Base-by-base conservation (phyloP, 202 grass and related monocot species). In the Musa balbisiana region DNA sequence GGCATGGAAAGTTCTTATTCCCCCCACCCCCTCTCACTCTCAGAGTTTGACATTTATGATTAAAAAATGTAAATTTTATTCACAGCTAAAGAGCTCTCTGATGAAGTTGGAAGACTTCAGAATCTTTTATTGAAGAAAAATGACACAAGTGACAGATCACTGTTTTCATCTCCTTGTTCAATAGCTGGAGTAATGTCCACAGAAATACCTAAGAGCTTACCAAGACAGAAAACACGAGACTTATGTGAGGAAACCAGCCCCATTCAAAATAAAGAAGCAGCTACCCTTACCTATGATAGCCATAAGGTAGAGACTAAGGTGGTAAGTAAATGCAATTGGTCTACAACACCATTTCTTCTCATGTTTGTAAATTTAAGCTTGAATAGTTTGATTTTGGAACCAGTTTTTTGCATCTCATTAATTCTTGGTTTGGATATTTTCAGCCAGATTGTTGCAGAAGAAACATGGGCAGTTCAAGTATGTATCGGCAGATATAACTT, bases 81-180 rank as follows among this genome's bases (percentile, higher is more conserved):
- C 53, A 66, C 83, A 98, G 88, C 62, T 56, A 86, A 86, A 75
- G 85, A 89, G 25, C 76, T 89, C 52, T 78, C 90, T 71, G 73
- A 63, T 78, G 88, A 98, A 82, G 81, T 82, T 83, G 52, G 27
- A 23, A 86, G 64, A 62, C 94, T 93, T 78, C 67, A 91, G 60
- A 23, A 77, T 20, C 80, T 87, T 50, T 55, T 97, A 49, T 53
- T 52, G 56, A 78, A 89, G 80, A 87, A 81, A 66, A 62, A 76
- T 67, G 79, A 69, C 11, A 69, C 10, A 50, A 69, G 12, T 69
- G 27, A 81, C 58, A 58, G 19, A 62, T 33, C 58, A 52, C 4
- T 56, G 76, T 4, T 49, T 2, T 9, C 21, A 9, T 73, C 78
- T 79, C 65, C 21, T 29, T 55, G 75, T 12, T 69, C 12, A 67